A percentile compares a stretch with the other conserved stretches of the same genome.
phyloP scores from a whole-genome alignment of 805 yeast genomes.

The Suhomyces tanzawaensis region DNA sequence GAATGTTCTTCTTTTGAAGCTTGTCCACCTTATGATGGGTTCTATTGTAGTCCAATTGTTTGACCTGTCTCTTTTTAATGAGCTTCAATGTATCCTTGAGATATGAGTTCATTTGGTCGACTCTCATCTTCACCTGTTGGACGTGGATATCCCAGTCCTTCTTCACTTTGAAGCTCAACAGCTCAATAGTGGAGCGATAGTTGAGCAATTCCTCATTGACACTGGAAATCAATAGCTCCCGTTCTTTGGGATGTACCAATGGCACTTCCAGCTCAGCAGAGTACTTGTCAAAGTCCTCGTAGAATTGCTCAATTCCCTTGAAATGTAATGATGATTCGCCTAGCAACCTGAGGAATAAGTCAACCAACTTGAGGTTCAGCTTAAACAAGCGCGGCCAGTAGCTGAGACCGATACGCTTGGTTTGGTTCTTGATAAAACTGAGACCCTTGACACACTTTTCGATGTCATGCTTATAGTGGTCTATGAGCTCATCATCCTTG shows the following conservation, averaged over 20 bases:
- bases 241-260: constrained; percentile 38
- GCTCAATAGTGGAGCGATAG: constrained; percentile 21
- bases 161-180: constrained; percentile 10
- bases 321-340: constrained; percentile 38
- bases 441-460: constrained; percentile 38
- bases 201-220: constrained; percentile 26
- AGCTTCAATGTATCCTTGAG: constrained; percentile 38
- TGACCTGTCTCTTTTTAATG: constrained; percentile 41
- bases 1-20: constrained; percentile 28
- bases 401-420: constrained; percentile 19
- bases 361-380: constrained; percentile 27
- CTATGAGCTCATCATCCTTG: constrained; percentile 12
- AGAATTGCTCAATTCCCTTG: constrained; percentile 30
- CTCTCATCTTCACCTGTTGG: constrained; percentile 29
- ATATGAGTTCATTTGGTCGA: constrained; percentile 38
- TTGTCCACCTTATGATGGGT: constrained; percentile 37
- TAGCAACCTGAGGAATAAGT: constrained; percentile 27
- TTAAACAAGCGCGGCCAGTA: constrained; percentile 34
- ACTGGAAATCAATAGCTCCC: constrained; percentile 21
- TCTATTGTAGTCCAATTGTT: constrained; percentile 42
- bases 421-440: constrained; percentile 33
- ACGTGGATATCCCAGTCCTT: constrained; percentile 24
- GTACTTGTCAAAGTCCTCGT: constrained; percentile 28
- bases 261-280: constrained; percentile 28
- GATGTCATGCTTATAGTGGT: constrained; percentile 16